Percentiles rank a stretch among this genome's conserved stretches.
phyloP scores from a whole-genome alignment of 2,329 filamentous ascomycete genomes.

The Tolypocladium paradoxum region DNA sequence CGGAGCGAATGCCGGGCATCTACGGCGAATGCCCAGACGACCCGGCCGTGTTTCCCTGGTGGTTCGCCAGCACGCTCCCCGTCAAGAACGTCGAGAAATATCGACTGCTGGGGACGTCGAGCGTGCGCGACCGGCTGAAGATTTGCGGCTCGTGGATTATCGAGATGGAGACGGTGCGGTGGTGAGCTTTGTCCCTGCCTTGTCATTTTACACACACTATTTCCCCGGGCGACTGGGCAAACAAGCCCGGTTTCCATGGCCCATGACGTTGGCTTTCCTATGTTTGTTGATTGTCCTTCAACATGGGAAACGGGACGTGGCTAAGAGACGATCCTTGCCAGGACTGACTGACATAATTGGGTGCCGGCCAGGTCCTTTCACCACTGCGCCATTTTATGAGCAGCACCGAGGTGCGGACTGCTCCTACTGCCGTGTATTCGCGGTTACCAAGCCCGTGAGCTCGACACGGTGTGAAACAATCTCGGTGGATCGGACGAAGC shows the following conservation, averaged over 20 bases:
- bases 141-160: slow-evolving; percentile 72
- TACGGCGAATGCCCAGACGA: slow-evolving; percentile 73
- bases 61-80: slow-evolving; percentile 76
- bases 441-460: background rate
- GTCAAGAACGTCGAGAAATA: slow-evolving; percentile 74
- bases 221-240: too few relatives aligned
- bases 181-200: slow-evolving; percentile 41
- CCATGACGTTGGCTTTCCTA: background rate
- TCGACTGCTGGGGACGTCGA: slow-evolving; percentile 57
- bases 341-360: slow-evolving; percentile 16
- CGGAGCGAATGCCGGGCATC: slow-evolving; percentile 57
- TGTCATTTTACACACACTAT: background rate
- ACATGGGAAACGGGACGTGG: background rate
- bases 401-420: background rate
- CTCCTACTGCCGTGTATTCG: background rate
- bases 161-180: slow-evolving; percentile 58
- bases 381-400: slow-evolving; percentile 20
- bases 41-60: slow-evolving; percentile 73
- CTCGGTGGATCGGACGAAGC: background rate
- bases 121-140: slow-evolving; percentile 72
- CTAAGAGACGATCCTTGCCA: slow-evolving; percentile 3
- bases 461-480: background rate
- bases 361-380: slow-evolving; percentile 16
- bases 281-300: background rate
- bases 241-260: too few relatives aligned